A percentile compares a stretch with the other conserved stretches of the same genome.
Evolutionary conservation across 345 rosid species (phyloP).

Genomic region (Aurinia saxatilis): DNA sequence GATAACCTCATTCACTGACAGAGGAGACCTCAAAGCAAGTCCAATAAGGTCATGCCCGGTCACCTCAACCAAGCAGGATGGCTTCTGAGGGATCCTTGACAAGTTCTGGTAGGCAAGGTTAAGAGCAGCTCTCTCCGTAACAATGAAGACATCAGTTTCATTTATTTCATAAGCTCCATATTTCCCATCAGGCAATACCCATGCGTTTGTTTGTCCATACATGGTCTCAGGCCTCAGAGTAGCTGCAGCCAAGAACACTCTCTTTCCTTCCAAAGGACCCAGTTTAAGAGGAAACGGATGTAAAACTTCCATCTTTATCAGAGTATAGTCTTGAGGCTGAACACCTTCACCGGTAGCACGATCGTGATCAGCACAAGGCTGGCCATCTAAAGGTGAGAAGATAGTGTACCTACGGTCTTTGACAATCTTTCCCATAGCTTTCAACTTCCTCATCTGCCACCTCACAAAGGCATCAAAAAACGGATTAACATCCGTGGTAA

Average conservation of each 20-base stretch:
- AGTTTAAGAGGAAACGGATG: constrained; percentile 63
- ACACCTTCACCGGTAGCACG: constrained; percentile 94
- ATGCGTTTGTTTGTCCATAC: constrained; percentile 96
- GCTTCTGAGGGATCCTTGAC: constrained; percentile 62
- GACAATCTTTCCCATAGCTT: constrained; percentile 77
- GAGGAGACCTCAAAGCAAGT: constrained; percentile 72
- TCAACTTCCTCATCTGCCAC: constrained; percentile 94
- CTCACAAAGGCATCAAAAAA: constrained; percentile 71
- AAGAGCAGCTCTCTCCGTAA: constrained; percentile 72
- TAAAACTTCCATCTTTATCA: constrained; percentile 81
- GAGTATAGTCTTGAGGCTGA: constrained; percentile 91
- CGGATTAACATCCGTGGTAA: constrained; percentile 75
- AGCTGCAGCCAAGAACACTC: constrained; percentile 75
- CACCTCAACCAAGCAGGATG: constrained; percentile 72
- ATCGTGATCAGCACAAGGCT: constrained; percentile 96
- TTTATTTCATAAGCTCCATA: constrained; percentile 90
- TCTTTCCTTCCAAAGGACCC: constrained; percentile 61
- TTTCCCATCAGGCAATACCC: constrained; percentile 92
- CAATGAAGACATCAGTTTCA: constrained; percentile 66
- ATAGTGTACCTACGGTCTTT: constrained; percentile 78
- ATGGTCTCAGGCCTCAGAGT: constrained; percentile 96
- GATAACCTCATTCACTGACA: constrained; percentile 57
- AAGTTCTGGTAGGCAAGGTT: constrained; percentile 86
- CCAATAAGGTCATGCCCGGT: constrained; percentile 86
- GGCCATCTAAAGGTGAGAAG: constrained; percentile 89